These are phyloP conservation scores for Talaromyces wortmannii DNA, from an alignment of 495 filamentous ascomycete species.

Conservation along the genomic window DNA sequence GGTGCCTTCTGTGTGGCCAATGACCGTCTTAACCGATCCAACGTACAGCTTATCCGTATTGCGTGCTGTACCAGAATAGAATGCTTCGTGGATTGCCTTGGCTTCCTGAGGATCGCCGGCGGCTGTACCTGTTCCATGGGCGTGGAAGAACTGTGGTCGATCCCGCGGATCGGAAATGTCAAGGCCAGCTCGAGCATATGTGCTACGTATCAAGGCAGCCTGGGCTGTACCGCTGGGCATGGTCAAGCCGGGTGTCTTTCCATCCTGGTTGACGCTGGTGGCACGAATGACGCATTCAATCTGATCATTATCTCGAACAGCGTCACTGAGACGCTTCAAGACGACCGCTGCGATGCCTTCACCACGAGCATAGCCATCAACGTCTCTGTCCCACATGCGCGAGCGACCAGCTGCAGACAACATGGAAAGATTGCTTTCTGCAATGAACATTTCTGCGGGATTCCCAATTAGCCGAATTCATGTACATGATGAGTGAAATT, in stretches of 20 bases:
- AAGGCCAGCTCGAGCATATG: conserved; percentile 22
- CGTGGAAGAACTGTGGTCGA: conserved; percentile 25
- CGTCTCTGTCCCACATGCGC: conserved; percentile 32
- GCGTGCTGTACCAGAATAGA: no score
- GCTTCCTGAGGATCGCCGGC: no score
- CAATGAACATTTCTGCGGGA: conserved; percentile 2
- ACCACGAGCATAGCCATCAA: conserved; percentile 40
- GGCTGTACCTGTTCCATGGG: conserved; percentile 30
- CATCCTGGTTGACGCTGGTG: conserved; percentile 24
- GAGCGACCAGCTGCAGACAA: conserved; percentile 21
- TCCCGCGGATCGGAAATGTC: conserved; percentile 7
- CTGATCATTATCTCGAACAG: conserved; percentile 17
- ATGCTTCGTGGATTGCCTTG: no score
- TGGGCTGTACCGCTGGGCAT: conserved; percentile 23
- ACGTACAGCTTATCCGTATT: no score
- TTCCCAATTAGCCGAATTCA: no score
- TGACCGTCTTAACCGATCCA: conserved; percentile 40
- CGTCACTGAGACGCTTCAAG: conserved; percentile 28
- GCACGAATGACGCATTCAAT: conserved; percentile 25
- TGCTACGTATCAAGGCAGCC: conserved; percentile 14
- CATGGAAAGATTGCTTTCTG: conserved; percentile 22
- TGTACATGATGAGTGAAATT: no score
- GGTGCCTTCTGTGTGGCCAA: conserved; percentile 48
- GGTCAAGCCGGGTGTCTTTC: conserved; percentile 17
- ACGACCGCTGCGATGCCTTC: conserved; percentile 35